Evolutionary conservation across 2,329 filamentous ascomycete species (phyloP).

Genomic region (Fusarium chaquense): DNA sequence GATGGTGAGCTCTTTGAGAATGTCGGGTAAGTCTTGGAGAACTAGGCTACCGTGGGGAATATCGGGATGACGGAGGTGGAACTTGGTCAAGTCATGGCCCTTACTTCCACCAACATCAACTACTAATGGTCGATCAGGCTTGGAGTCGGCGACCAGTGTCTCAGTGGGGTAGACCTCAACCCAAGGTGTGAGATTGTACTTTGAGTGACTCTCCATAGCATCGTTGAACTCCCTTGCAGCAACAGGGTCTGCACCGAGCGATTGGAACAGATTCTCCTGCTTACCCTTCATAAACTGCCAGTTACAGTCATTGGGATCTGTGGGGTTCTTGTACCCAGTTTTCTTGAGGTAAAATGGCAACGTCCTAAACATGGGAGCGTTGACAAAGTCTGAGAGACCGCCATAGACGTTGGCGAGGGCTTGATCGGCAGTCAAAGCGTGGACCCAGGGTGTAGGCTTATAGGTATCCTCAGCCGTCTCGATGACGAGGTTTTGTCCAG

Average conservation of each 20-base stretch:
- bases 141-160: conserved; percentile 45
- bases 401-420: conserved; percentile 51
- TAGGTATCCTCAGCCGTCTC: conserved; percentile 53
- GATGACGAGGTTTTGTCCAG: conserved; percentile 52
- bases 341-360: conserved; percentile 51
- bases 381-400: conserved; percentile 51
- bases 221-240: conserved; percentile 52
- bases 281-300: conserved; percentile 50
- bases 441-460: conserved; percentile 51
- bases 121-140: conserved; percentile 48
- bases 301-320: conserved; percentile 49
- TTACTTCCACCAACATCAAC: conserved; percentile 55
- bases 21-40: conserved; percentile 52
- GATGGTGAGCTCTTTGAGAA: conserved; percentile 46
- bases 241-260: conserved; percentile 47
- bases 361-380: conserved; percentile 48
- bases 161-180: conserved; percentile 52
- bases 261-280: conserved; percentile 49
- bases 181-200: conserved; percentile 55
- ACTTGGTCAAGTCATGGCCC: conserved; percentile 54
- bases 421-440: conserved; percentile 46
- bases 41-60: conserved; percentile 48
- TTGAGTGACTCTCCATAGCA: conserved; percentile 55
- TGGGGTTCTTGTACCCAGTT: conserved; percentile 52
- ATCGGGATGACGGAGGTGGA: conserved; percentile 47